These are phyloP conservation scores for Centaurea solstitialis DNA, from an alignment of 129 eudicot species.

Conservation along the genomic window DNA sequence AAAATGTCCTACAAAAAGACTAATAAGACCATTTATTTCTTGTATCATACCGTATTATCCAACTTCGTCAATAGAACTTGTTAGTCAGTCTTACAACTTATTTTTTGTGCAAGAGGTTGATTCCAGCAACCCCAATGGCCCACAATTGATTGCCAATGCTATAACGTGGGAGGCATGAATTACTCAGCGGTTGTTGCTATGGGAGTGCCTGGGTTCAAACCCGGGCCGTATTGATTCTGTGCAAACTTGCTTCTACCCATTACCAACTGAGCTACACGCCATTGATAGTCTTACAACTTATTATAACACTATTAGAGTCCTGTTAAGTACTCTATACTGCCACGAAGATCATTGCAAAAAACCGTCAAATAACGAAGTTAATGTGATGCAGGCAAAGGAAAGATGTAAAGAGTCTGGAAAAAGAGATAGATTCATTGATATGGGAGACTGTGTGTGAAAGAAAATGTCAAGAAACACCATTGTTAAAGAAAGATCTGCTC, in stretches of 20 bases:
- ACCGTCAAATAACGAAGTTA: background rate
- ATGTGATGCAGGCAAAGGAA: conserved; percentile 26
- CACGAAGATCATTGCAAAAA: background rate
- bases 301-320: background rate
- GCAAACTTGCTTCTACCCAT: no score
- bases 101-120: no score
- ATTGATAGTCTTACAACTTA: no score
- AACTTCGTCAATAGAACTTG: background rate
- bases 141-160: no score
- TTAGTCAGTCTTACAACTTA: background rate
- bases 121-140: no score
- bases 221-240: no score
- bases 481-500: conserved; percentile 63
- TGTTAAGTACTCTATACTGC: background rate
- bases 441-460: conserved; percentile 74
- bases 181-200: no score
- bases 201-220: no score
- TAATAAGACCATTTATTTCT: background rate
- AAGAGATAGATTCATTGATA: conserved; percentile 73
- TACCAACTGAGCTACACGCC: no score
- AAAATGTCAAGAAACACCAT: conserved; percentile 42
- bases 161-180: no score
- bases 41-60: background rate
- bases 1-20: background rate
- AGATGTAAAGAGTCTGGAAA: conserved; percentile 59